Evolutionary conservation across 2,329 filamentous ascomycete genomes (phyloP).

Genomic region (Colletotrichum sp.): DNA sequence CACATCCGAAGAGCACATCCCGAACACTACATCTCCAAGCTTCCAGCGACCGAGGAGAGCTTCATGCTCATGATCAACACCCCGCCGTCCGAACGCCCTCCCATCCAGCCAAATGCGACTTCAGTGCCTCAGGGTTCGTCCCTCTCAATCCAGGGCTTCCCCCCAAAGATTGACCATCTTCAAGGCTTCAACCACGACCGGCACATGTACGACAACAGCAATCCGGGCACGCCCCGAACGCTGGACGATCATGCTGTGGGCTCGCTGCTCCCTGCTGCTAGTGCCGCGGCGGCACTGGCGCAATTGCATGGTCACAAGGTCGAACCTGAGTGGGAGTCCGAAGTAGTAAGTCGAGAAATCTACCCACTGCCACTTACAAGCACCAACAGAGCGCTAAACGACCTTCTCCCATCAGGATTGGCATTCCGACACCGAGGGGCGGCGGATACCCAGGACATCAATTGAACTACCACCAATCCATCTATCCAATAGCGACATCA

Average conservation of each 20-base stretch:
- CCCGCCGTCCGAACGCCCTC: conserved; percentile 62
- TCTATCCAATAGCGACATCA: conserved; percentile 61
- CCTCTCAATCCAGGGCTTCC: conserved; percentile 22
- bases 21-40: conserved; percentile 96
- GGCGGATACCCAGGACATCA: conserved; percentile 67
- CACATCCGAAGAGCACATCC: conserved; percentile 97
- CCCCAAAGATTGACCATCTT: conserved; percentile 25
- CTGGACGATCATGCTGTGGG: conserved; percentile 72
- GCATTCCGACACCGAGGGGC: conserved; percentile 73
- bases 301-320: conserved; percentile 80
- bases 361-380: conserved; percentile 19
- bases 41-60: conserved; percentile 97
- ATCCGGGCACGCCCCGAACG: conserved; percentile 71
- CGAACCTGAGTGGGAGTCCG: conserved; percentile 79
- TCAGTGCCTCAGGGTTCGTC: conserved; percentile 22
- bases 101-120: conserved; percentile 35
- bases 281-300: conserved; percentile 84
- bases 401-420: conserved; percentile 58
- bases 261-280: conserved; percentile 70
- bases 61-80: conserved; percentile 96
- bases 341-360: conserved; percentile 63
- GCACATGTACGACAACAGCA: conserved; percentile 69
- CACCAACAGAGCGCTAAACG: conserved; percentile 9
- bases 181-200: conserved; percentile 65
- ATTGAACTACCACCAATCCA: conserved; percentile 78